Percentiles rank a stretch among this genome's conserved stretches.
These are phyloP conservation scores for Nemania serpens DNA, from an alignment of 2,329 filamentous ascomycete genomes.

Conservation along the genomic window DNA sequence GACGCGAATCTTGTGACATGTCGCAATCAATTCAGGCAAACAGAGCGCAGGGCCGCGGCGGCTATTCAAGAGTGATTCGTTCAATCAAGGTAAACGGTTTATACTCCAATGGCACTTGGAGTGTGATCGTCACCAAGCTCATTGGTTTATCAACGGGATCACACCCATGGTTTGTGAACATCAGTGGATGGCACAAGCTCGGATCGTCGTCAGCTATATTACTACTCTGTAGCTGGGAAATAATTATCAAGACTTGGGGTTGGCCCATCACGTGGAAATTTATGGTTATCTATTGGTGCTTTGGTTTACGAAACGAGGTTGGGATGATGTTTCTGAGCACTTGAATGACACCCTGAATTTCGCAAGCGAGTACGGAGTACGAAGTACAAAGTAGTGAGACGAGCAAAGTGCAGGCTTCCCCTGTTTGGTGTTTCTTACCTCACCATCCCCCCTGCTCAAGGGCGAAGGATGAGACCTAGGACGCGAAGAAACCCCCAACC, in stretches of 20 bases:
- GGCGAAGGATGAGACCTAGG: slow-evolving; percentile 36
- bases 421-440: slow-evolving; percentile 32
- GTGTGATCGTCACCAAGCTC: slow-evolving; percentile 35
- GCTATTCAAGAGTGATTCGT: slow-evolving; percentile 25
- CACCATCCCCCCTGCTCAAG: slow-evolving; percentile 33
- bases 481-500: slow-evolving; percentile 26
- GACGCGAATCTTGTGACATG: slow-evolving; percentile 13
- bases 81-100: slow-evolving; percentile 15
- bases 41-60: slow-evolving; percentile 26
- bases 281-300: slow-evolving; percentile 11
- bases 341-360: slow-evolving; percentile 24
- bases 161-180: slow-evolving; percentile 32
- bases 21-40: slow-evolving; percentile 29
- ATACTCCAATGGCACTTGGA: slow-evolving; percentile 20
- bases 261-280: slow-evolving; percentile 18
- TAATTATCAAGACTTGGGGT: slow-evolving; percentile 13
- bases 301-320: slow-evolving; percentile 1
- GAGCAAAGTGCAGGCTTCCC: slow-evolving; percentile 26
- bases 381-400: slow-evolving; percentile 36
- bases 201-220: slow-evolving; percentile 33
- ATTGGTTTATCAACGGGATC: slow-evolving; percentile 27
- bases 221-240: slow-evolving; percentile 28
- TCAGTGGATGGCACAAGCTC: slow-evolving; percentile 27
- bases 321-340: not conserved
- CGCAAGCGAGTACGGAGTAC: slow-evolving; percentile 22